Conservation (phyloP, 257 asterid genomes). For the Schizonepeta tenuifolia region DNA sequence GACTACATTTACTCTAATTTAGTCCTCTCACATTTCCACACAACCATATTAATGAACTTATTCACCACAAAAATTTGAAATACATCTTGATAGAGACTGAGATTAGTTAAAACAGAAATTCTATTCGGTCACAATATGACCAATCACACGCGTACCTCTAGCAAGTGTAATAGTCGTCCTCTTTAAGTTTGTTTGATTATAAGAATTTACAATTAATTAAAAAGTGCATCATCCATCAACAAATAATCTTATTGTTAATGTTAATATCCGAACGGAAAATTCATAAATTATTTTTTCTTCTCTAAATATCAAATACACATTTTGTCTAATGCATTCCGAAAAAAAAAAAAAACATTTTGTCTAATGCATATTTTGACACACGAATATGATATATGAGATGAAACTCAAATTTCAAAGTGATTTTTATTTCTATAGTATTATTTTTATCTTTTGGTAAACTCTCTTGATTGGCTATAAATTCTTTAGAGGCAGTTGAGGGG, state of each 20-base stretch:
- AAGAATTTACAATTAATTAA: not conserved
- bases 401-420: not conserved
- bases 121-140: too few species aligned
- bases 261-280: not conserved
- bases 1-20: not conserved
- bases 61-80: not conserved
- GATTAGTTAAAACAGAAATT: not conserved
- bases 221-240: not conserved
- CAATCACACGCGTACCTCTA: too few species aligned
- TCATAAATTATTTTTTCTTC: too few species aligned
- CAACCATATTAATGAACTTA: not conserved
- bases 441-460: not conserved
- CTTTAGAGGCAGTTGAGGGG: conserved; percentile 32
- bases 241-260: not conserved
- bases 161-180: not conserved
- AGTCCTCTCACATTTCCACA: not conserved
- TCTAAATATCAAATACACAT: too few species aligned
- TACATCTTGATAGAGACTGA: not conserved
- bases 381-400: not conserved
- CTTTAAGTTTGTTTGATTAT: not conserved
- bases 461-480: not conserved
- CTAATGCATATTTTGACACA: not conserved
- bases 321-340: too few species aligned
- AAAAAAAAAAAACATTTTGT: too few species aligned
- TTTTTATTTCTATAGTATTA: not conserved